Evolutionary conservation across 139 green algal species (phyloP).

Genomic region (Coelastrella sp.): DNA sequence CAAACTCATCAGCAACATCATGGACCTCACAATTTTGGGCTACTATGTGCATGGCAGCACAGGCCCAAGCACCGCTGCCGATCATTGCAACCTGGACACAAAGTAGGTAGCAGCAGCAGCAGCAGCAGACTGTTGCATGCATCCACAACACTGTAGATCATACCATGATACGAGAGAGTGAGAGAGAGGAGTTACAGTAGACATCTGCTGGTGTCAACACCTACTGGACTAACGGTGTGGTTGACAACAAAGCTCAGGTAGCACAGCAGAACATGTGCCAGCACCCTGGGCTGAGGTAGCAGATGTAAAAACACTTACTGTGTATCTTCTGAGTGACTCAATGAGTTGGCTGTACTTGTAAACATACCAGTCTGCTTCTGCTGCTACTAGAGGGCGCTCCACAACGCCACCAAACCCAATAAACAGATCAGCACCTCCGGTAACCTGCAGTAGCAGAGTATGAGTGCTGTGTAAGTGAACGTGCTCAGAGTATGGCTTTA

Average conservation of each 20-base stretch:
- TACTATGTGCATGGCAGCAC: slow-evolving; percentile 66
- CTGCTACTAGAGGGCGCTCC: slow-evolving; percentile 61
- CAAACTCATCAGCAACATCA: slow-evolving; percentile 68
- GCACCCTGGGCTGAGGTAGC: too few relatives aligned
- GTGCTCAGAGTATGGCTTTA: neutral
- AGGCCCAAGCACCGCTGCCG: slow-evolving; percentile 74
- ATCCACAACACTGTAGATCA: too few relatives aligned
- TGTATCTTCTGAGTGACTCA: slow-evolving; percentile 54
- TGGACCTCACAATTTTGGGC: slow-evolving; percentile 58
- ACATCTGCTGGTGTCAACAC: too few relatives aligned
- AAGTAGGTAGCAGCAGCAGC: slow-evolving; percentile 56
- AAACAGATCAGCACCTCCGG: slow-evolving; percentile 79
- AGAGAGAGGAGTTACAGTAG: too few relatives aligned
- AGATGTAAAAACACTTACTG: neutral
- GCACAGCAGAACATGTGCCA: too few relatives aligned
- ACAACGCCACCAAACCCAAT: slow-evolving; percentile 77
- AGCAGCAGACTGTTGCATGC: too few relatives aligned
- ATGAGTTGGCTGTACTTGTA: slow-evolving; percentile 56
- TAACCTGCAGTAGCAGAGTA: slow-evolving; percentile 45
- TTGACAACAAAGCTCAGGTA: too few relatives aligned
- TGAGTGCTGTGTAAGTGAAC: too few relatives aligned
- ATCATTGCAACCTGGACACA: slow-evolving; percentile 58
- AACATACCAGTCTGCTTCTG: slow-evolving; percentile 75
- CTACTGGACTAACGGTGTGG: too few relatives aligned
- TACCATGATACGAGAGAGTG: too few relatives aligned